Evolutionary conservation across 805 yeast genomes (phyloP), one percentile per base, ranked within the genome.

Genomic region (Ogataea saltuana): DNA sequence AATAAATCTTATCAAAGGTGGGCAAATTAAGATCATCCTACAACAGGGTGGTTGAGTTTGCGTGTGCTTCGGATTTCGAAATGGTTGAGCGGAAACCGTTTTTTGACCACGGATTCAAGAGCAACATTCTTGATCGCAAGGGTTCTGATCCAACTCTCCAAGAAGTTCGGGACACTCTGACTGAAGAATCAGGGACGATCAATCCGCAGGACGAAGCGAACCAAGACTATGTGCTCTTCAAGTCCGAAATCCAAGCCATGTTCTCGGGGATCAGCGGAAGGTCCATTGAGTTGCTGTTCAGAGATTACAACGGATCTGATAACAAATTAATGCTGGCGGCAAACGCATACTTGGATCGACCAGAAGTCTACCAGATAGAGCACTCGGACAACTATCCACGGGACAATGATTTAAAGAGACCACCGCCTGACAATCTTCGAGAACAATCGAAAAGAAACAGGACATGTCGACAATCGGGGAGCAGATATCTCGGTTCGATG

Each of bases 401-500:
- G n/a, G n/a, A n/a, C n/a, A n/a, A n/a, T n/a, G n/a, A 19, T 33
- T n/a, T 50, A 46, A 21, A 21, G 18, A 33, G 25, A 33, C 31
- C 11, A 13, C 17, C 31, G 18, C 5, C n/a, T 10, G 28, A 28
- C 7, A 6, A 4, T 13, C 18, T 13, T 18, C 18, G 15, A 10
- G 8, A 4, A 10, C 31, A 28, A 18, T 10, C 9, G 18, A 16
- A 28, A 10, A 16, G 18, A 28, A 10, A 28, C 18, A 28, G 8
- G 31, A 25, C 28, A 25, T n/a, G n/a, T n/a, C n/a, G n/a, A 33
- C 37, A 19, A 33, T 9, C 6, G 7, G 13, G 58, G 65, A 65
- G 33, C 39, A 22, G 50, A 33, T 83, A 71, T 51, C 70, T 85
- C 22, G 91, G 91, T 0, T 68, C 83, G 0, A 45, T 83, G 9